phyloP scores from a whole-genome alignment of 2,329 filamentous ascomycete species.

The Penicillium hordei region DNA sequence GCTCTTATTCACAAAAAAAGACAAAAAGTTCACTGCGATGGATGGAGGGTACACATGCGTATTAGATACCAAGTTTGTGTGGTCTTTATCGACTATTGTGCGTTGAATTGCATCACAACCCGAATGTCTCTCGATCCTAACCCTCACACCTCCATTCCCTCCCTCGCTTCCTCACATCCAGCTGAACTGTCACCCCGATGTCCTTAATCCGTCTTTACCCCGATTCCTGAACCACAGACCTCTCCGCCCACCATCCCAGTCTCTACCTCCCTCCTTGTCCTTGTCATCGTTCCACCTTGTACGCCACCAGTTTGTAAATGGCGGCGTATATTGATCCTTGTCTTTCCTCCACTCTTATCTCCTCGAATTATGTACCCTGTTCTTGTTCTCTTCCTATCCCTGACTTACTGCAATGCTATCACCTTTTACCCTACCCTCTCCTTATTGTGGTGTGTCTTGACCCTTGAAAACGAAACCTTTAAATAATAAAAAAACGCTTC shows the following conservation, averaged over 20 bases:
- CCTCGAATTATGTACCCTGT: constrained; percentile 1
- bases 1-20: constrained; percentile 25
- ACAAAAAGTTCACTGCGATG: constrained; percentile 28
- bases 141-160: constrained; percentile 2
- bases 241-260: constrained; percentile 5
- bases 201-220: constrained; percentile 3
- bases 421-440: constrained; percentile 3
- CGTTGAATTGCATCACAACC: constrained; percentile 23
- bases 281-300: constrained; percentile 8
- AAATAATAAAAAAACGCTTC: constrained; percentile 11
- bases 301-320: not conserved
- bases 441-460: constrained; percentile 7
- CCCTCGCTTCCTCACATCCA: constrained; percentile 3
- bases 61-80: constrained; percentile 27
- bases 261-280: constrained; percentile 3
- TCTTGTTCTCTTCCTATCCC: not conserved
- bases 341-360: constrained; percentile 4
- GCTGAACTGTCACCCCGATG: constrained; percentile 7
- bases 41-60: constrained; percentile 20
- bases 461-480: constrained; percentile 2
- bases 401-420: constrained; percentile 4
- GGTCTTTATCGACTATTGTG: constrained; percentile 18
- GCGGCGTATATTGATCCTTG: constrained; percentile 8
- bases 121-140: constrained; percentile 13
- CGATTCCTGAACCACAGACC: constrained; percentile 2